A percentile compares a stretch with the other conserved stretches of the same genome.
These are phyloP conservation scores for Lactarius indigo DNA, from an alignment of 768 basidiomycete species.

Conservation along the genomic window DNA sequence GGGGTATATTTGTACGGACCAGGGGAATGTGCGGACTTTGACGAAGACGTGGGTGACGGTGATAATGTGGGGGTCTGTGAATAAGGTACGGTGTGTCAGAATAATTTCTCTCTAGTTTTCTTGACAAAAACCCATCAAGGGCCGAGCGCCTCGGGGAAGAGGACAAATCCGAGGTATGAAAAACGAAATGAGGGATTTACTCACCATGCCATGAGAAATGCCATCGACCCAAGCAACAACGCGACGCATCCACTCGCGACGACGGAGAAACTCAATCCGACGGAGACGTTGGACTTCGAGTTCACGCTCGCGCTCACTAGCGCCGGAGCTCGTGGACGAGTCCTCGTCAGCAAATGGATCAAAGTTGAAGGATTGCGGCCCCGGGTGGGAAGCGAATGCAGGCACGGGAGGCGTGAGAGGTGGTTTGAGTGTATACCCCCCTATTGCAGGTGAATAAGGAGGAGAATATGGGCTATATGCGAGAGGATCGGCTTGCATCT, in stretches of 20 bases:
- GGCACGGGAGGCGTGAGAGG: background rate
- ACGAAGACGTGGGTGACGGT: conserved; percentile 4
- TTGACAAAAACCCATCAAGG: background rate
- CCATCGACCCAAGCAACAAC: conserved; percentile 26
- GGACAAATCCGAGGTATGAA: background rate
- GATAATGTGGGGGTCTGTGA: conserved; percentile 17
- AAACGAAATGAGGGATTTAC: background rate
- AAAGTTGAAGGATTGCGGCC: conserved; percentile 21
- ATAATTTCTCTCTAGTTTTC: background rate
- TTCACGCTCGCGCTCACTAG: conserved; percentile 14
- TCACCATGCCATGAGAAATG: conserved; percentile 19
- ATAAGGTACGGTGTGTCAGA: conserved; percentile 10
- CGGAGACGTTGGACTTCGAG: conserved; percentile 21
- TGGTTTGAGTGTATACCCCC: conserved; percentile 1
- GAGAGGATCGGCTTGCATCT: conserved; percentile 14
- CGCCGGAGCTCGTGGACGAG: conserved; percentile 18
- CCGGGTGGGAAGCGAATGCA: conserved; percentile 2
- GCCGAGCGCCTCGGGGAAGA: background rate
- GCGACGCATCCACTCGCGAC: conserved; percentile 26
- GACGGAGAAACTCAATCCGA: conserved; percentile 24
- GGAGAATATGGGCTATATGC: conserved; percentile 12
- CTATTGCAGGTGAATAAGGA: background rate
- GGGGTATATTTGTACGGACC: conserved; percentile 16
- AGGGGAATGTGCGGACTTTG: conserved; percentile 6
- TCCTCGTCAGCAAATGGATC: conserved; percentile 27